phyloP scores from a whole-genome alignment of 257 asterid species.

The Rehmannia glutinosa region DNA sequence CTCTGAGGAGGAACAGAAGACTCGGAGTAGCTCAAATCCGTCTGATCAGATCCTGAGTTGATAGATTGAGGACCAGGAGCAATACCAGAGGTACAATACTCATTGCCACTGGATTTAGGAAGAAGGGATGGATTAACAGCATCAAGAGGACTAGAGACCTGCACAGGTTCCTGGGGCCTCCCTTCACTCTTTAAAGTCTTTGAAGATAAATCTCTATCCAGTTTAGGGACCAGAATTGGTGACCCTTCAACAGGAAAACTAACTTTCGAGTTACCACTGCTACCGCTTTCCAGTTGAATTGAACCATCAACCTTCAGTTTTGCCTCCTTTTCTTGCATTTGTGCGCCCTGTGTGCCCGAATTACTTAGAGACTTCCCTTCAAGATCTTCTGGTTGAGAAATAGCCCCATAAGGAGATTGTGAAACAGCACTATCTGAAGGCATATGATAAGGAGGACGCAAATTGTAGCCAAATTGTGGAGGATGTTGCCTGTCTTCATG shows the following conservation, averaged over 20 bases:
- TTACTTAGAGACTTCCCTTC: constrained; percentile 34
- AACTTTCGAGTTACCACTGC: constrained; percentile 25
- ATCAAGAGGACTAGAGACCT: constrained; percentile 41
- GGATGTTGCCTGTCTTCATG: constrained; percentile 35
- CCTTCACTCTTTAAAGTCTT: constrained; percentile 29
- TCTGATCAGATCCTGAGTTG: constrained; percentile 42
- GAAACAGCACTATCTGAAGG: constrained; percentile 38
- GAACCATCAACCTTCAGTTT: constrained; percentile 26
- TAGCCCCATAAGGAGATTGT: constrained; percentile 28
- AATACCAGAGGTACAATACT: constrained; percentile 26
- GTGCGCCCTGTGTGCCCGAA: constrained; percentile 13
- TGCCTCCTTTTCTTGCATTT: constrained; percentile 29
- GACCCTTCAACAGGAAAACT: constrained; percentile 33
- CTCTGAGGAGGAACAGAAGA: constrained; percentile 55
- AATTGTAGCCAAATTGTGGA: constrained; percentile 33
- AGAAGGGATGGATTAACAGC: constrained; percentile 33
- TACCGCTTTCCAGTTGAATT: constrained; percentile 25
- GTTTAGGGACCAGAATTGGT: constrained; percentile 18
- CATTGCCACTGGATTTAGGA: constrained; percentile 35
- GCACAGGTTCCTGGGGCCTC: constrained; percentile 33
- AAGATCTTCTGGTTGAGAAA: constrained; percentile 34
- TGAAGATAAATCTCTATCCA: constrained; percentile 27
- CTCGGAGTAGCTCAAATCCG: constrained; percentile 54
- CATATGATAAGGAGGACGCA: constrained; percentile 24
- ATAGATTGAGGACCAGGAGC: constrained; percentile 39